Conservation (phyloP, 805 yeast species). For the Metschnikowia colocasiae region DNA sequence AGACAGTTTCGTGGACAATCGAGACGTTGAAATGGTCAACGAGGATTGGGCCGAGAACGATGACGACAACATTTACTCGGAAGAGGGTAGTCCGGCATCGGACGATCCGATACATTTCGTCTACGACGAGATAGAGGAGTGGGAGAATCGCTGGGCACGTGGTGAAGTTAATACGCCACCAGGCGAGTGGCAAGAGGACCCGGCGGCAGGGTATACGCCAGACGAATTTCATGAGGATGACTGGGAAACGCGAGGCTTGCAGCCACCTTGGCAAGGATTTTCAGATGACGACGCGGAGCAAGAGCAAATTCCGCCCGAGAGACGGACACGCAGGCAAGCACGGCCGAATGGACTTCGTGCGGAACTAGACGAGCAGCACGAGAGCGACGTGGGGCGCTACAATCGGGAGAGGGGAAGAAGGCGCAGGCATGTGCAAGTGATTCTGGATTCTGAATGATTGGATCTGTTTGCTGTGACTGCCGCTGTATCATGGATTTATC, state of each 20-base stretch:
- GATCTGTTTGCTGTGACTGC: too few species aligned
- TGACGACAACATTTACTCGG: not conserved
- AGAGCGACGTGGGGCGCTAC: conserved; percentile 11
- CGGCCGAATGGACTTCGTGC: not conserved
- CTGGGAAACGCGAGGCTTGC: not conserved
- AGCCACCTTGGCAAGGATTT: conserved; percentile 10
- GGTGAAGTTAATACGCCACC: not conserved
- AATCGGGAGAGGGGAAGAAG: not conserved
- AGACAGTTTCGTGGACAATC: conserved; percentile 20
- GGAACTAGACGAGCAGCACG: conserved; percentile 8
- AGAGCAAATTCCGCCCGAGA: not conserved
- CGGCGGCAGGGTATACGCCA: not conserved
- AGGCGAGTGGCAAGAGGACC: not conserved
- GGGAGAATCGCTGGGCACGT: not conserved
- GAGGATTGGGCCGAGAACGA: not conserved
- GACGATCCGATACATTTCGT: not conserved
- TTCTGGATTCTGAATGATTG: conserved; percentile 14
- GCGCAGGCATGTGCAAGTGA: conserved; percentile 4
- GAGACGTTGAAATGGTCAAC: not conserved
- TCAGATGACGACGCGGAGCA: conserved; percentile 1
- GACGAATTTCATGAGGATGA: not conserved
- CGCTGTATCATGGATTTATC: too few species aligned
- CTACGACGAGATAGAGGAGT: not conserved
- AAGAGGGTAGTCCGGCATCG: not conserved
- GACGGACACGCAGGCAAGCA: not conserved